Conservation (phyloP, 768 basidiomycete species). For the Leccinellum luteum region DNA sequence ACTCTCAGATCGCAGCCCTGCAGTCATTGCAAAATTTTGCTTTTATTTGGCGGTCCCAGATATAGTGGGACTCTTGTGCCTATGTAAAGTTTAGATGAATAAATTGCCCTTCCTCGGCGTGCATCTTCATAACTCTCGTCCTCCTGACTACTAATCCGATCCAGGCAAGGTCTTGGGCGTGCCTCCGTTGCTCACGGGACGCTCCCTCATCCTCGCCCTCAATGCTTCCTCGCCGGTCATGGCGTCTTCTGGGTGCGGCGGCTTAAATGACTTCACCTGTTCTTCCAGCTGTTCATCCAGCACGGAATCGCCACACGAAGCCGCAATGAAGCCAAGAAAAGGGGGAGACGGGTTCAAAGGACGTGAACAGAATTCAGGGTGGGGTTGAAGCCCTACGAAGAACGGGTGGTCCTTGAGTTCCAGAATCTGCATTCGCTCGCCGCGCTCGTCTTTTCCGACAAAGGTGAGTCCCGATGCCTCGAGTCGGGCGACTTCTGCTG, state of each 20-base stretch:
- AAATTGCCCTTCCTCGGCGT: neutral
- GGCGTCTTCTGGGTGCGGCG: slow-evolving; percentile 71
- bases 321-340: slow-evolving; percentile 94
- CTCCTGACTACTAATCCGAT: slow-evolving; percentile 12
- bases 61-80: neutral
- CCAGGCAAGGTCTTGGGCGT: slow-evolving; percentile 26
- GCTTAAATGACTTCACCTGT: slow-evolving; percentile 62
- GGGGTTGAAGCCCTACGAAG: slow-evolving; percentile 92
- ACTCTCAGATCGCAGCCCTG: neutral
- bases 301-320: slow-evolving; percentile 52
- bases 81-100: neutral
- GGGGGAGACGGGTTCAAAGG: slow-evolving; percentile 97
- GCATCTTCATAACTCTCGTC: slow-evolving; percentile 1
- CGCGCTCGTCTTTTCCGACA: slow-evolving; percentile 89
- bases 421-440: slow-evolving; percentile 95
- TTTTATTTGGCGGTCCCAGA: neutral
- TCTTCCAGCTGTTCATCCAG: slow-evolving; percentile 69
- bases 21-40: neutral
- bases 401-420: slow-evolving; percentile 91
- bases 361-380: slow-evolving; percentile 98
- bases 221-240: slow-evolving; percentile 71
- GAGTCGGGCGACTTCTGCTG: slow-evolving; percentile 72
- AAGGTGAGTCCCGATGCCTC: slow-evolving; percentile 72
- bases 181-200: slow-evolving; percentile 23
- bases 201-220: slow-evolving; percentile 35